Evolutionary conservation across 2,329 filamentous ascomycete species (phyloP).

Genomic region (Herpotrichia juniperi): DNA sequence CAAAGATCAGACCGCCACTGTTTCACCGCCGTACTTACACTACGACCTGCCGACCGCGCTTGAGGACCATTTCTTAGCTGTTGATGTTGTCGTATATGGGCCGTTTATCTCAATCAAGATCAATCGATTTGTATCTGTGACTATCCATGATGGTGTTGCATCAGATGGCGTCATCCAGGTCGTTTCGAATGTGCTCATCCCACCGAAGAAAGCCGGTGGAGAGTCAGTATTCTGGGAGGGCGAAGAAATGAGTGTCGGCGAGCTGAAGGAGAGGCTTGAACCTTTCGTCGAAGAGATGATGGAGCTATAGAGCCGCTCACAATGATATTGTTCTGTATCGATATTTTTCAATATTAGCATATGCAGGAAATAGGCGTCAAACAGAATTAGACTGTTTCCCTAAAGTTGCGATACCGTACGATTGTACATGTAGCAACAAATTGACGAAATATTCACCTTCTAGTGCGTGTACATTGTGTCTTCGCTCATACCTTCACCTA

Average conservation of each 20-base stretch:
- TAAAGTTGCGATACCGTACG: too few species aligned
- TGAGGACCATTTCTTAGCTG: conserved; percentile 67
- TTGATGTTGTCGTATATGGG: conserved; percentile 74
- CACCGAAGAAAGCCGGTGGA: conserved; percentile 63
- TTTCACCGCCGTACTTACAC: conserved; percentile 58
- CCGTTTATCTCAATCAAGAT: conserved; percentile 74
- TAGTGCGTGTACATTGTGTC: too few species aligned
- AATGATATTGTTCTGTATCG: too few species aligned
- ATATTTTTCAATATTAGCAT: too few species aligned
- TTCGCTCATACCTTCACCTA: too few species aligned
- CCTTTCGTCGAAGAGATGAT: conserved; percentile 37
- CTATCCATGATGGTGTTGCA: conserved; percentile 72
- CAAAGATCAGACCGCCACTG: conserved; percentile 22
- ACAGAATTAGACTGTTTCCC: too few species aligned
- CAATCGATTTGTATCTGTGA: conserved; percentile 73
- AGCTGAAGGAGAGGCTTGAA: conserved; percentile 61
- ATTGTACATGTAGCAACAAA: too few species aligned
- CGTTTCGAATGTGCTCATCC: conserved; percentile 74
- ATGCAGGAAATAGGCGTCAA: too few species aligned
- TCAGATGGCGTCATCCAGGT: conserved; percentile 85
- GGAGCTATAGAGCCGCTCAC: conserved; percentile 43
- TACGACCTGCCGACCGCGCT: conserved; percentile 77
- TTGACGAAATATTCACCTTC: too few species aligned
- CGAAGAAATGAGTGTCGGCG: conserved; percentile 64
- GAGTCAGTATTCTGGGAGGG: conserved; percentile 47